Evolutionary conservation across 495 filamentous ascomycete species (phyloP).

Genomic region (Aspergillus hancockii): DNA sequence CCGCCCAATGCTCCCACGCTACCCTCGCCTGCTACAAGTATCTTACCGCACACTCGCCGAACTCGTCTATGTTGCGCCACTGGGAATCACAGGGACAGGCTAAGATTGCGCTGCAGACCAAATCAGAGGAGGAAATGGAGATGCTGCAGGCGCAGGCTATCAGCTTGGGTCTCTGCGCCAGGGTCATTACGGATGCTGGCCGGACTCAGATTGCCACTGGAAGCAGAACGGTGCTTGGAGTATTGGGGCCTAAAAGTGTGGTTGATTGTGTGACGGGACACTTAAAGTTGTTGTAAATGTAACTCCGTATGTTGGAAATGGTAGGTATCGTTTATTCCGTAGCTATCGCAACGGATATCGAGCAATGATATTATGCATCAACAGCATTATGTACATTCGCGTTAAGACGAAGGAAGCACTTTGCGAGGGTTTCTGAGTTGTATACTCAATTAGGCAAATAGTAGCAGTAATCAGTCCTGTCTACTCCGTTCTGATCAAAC

Average conservation of each 20-base stretch:
- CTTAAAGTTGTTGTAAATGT: constrained; percentile 75
- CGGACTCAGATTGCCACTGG: constrained; percentile 95
- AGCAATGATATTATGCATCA: neutral
- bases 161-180: constrained; percentile 81
- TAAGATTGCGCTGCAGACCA: constrained; percentile 87
- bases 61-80: constrained; percentile 66
- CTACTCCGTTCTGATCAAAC: neutral
- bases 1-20: constrained; percentile 92
- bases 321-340: neutral
- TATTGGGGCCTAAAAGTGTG: constrained; percentile 84
- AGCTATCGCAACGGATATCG: neutral
- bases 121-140: constrained; percentile 78
- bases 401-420: too few species aligned
- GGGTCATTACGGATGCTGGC: constrained; percentile 92
- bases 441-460: neutral
- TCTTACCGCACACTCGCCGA: constrained; percentile 57
- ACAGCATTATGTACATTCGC: too few species aligned
- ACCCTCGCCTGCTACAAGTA: constrained; percentile 96
- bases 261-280: constrained; percentile 85
- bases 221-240: constrained; percentile 85
- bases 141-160: constrained; percentile 75
- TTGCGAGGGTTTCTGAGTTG: neutral
- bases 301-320: constrained; percentile 4
- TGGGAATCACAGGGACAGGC: constrained; percentile 88
- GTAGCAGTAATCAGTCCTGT: neutral